Evolutionary conservation across 163 green algal genomes (phyloP).

Genomic region (Chloromonas sp.): DNA sequence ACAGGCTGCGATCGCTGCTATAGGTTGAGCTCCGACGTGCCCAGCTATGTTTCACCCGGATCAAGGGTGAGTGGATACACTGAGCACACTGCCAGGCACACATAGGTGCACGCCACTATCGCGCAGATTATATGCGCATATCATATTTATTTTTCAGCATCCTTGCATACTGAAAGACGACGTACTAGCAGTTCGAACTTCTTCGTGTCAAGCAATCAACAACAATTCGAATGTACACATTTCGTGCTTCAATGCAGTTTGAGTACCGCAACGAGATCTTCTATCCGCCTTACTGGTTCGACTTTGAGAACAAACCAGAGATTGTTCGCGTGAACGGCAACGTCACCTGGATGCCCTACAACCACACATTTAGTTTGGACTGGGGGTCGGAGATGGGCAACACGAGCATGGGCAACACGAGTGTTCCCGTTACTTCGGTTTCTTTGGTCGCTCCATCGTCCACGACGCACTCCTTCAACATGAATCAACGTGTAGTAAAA

Average conservation of each 20-base stretch:
- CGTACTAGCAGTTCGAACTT: too few species aligned
- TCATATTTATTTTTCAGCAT: too few species aligned
- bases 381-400: background rate
- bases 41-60: too few species aligned
- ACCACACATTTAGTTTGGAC: background rate
- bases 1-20: conserved; percentile 24
- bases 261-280: conserved; percentile 7
- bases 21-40: background rate
- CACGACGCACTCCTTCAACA: conserved; percentile 34
- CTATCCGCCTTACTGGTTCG: background rate
- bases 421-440: conserved; percentile 10
- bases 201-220: too few species aligned
- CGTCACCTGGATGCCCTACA: background rate
- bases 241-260: background rate
- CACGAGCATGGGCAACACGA: too few species aligned
- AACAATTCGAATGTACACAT: too few species aligned
- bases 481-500: conserved; percentile 31
- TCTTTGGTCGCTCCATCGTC: conserved; percentile 27
- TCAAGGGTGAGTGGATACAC: too few species aligned
- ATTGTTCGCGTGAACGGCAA: conserved; percentile 3
- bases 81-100: too few species aligned
- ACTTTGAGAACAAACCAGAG: background rate
- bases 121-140: too few species aligned
- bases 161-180: too few species aligned
- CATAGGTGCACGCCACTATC: too few species aligned